phyloP scores from a whole-genome alignment of 2,329 filamentous ascomycete species.

The Phaeomoniella chlamydospora region DNA sequence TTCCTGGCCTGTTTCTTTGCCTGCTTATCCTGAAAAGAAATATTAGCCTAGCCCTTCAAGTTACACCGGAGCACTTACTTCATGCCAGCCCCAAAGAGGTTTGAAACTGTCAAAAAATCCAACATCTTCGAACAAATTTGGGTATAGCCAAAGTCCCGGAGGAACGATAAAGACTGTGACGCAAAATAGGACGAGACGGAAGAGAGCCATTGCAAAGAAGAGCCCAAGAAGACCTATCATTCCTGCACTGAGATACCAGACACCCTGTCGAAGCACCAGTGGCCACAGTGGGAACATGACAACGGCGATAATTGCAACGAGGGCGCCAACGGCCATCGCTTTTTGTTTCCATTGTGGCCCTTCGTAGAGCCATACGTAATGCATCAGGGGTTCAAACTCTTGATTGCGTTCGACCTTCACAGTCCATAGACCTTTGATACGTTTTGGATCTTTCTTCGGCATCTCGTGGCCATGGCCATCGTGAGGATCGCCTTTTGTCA shows the following conservation, averaged over 20 bases:
- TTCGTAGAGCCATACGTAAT: constrained; percentile 96
- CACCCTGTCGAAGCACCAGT: constrained; percentile 73
- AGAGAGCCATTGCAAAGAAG: constrained; percentile 96
- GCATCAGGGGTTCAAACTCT: constrained; percentile 54
- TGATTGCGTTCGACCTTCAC: constrained; percentile 94
- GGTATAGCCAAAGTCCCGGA: constrained; percentile 94
- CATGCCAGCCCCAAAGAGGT: constrained; percentile 96
- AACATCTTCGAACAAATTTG: constrained; percentile 95
- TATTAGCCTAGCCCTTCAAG: neutral
- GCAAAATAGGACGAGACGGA: constrained; percentile 87
- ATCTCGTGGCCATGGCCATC: constrained; percentile 57
- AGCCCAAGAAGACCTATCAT: constrained; percentile 78
- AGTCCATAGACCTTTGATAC: constrained; percentile 90
- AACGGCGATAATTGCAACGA: constrained; percentile 70
- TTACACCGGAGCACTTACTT: constrained; percentile 41
- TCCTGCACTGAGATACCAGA: constrained; percentile 95
- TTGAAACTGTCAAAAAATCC: constrained; percentile 96
- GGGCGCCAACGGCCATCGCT: constrained; percentile 71
- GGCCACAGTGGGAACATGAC: constrained; percentile 97
- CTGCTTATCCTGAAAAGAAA: constrained; percentile 12
- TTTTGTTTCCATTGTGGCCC: constrained; percentile 88
- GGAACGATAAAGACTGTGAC: constrained; percentile 73
- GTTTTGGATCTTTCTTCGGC: constrained; percentile 59
- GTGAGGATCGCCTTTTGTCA: constrained; percentile 67
- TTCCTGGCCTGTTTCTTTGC: constrained; percentile 38